Conservation (phyloP, 2,329 filamentous ascomycete species). For the Colletotrichum gigasporum region DNA sequence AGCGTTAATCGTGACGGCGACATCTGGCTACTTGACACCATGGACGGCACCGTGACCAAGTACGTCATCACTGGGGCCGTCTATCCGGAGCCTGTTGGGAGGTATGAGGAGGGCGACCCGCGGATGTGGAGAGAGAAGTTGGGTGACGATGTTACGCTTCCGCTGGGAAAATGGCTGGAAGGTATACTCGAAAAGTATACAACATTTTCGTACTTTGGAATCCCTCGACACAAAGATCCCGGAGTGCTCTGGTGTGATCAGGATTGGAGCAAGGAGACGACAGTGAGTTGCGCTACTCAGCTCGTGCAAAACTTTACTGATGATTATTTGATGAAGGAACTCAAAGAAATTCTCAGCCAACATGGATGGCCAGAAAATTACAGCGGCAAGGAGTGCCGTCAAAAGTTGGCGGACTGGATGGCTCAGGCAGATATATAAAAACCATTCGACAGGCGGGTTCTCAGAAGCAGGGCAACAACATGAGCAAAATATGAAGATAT, state of each 20-base stretch:
- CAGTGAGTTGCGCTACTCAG: background rate
- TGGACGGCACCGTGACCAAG: slow-evolving; percentile 18
- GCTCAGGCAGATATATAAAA: background rate
- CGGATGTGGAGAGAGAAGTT: background rate
- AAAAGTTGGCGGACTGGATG: background rate
- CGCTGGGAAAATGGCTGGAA: background rate
- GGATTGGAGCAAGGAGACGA: background rate
- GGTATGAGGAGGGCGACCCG: background rate
- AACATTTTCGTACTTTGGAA: background rate
- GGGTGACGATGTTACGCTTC: background rate
- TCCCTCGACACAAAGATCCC: background rate
- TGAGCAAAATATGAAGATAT: too few relatives aligned
- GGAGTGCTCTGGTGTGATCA: background rate
- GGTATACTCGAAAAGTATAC: background rate
- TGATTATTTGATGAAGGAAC: background rate
- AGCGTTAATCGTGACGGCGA: background rate
- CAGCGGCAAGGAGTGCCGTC: background rate
- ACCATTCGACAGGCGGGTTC: too few relatives aligned
- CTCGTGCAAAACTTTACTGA: too few relatives aligned
- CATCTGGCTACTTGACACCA: slow-evolving; percentile 8
- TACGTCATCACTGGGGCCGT: slow-evolving; percentile 8
- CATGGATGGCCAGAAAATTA: background rate
- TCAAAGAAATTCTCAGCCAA: background rate
- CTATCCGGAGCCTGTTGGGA: background rate
- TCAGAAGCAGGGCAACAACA: too few relatives aligned